phyloP scores from a whole-genome alignment of 2,329 filamentous ascomycete genomes.

The Raffaelea deltoideospora region DNA sequence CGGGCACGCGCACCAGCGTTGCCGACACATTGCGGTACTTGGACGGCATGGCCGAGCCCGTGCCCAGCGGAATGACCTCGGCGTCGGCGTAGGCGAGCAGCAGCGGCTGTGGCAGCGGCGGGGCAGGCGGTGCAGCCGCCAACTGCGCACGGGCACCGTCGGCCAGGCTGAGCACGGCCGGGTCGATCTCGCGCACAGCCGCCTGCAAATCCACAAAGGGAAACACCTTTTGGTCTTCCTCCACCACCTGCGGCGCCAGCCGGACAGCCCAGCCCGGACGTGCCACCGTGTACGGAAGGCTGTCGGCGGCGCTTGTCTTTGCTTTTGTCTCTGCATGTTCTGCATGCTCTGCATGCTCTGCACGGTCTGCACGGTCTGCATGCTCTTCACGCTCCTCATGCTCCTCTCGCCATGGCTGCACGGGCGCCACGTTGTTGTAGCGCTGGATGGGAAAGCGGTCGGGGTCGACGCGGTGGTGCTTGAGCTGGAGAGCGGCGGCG shows the following conservation, averaged over 20 bases:
- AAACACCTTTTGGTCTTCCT: constrained; percentile 30
- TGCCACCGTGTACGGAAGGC: constrained; percentile 20
- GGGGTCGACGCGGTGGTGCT: constrained; percentile 57
- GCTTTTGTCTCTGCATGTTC: background rate
- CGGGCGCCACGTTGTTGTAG: constrained; percentile 35
- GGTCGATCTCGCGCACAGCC: constrained; percentile 23
- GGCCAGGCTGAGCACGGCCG: constrained; percentile 36
- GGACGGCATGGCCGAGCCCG: constrained; percentile 77
- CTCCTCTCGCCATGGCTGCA: background rate
- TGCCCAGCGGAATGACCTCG: constrained; percentile 78
- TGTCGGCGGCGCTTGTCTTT: background rate
- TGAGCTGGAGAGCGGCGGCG: constrained; percentile 48
- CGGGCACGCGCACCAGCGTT: constrained; percentile 72
- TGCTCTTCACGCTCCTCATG: too few relatives aligned
- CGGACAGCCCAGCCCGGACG: constrained; percentile 28
- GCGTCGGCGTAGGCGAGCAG: constrained; percentile 32
- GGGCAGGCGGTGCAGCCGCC: constrained; percentile 41
- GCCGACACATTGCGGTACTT: constrained; percentile 93
- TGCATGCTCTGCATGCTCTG: background rate
- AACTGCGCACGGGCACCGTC: constrained; percentile 25
- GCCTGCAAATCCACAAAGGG: constrained; percentile 31
- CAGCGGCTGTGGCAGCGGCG: constrained; percentile 11
- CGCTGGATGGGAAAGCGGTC: constrained; percentile 57
- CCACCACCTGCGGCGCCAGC: constrained; percentile 29
- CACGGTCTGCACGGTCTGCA: too few relatives aligned